Percentiles rank a stretch among this genome's conserved stretches.
Evolutionary conservation across 768 basidiomycete genomes (phyloP).

Genomic region (Mycena polygramma): DNA sequence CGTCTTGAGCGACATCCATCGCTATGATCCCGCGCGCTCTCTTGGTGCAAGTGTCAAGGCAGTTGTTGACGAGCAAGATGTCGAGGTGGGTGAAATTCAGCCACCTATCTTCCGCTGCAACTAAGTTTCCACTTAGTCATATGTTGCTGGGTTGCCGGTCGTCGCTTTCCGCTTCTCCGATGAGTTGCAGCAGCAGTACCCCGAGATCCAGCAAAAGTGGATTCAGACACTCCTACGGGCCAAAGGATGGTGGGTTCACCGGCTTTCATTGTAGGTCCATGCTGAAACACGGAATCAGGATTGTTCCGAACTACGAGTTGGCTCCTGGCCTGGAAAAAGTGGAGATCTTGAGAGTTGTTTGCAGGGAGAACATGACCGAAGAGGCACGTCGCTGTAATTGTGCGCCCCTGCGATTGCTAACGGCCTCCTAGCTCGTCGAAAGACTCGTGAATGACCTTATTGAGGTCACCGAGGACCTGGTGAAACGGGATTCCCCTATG

Average conservation of each 20-base stretch:
- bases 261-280: not conserved
- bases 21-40: conserved; percentile 44
- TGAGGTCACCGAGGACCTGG: conserved; percentile 73
- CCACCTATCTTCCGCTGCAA: not conserved
- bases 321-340: conserved; percentile 66
- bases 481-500: conserved; percentile 57
- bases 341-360: conserved; percentile 76
- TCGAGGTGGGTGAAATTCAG: conserved; percentile 60
- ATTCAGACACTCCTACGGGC: conserved; percentile 64
- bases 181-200: conserved; percentile 65
- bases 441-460: conserved; percentile 79
- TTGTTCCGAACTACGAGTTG: conserved; percentile 65
- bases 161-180: conserved; percentile 76
- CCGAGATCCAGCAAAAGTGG: conserved; percentile 72
- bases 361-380: conserved; percentile 71
- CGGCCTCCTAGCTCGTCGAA: conserved; percentile 70
- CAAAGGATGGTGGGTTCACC: conserved; percentile 67
- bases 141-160: conserved; percentile 73
- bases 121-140: conserved; percentile 48
- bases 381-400: too few relatives aligned
- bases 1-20: conserved; percentile 71
- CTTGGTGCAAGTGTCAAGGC: conserved; percentile 46
- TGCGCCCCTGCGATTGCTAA: conserved; percentile 63
- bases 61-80: conserved; percentile 62
- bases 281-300: conserved; percentile 46